Evolutionary conservation across 2,329 filamentous ascomycete species (phyloP).

Genomic region (Didymella lethalis): DNA sequence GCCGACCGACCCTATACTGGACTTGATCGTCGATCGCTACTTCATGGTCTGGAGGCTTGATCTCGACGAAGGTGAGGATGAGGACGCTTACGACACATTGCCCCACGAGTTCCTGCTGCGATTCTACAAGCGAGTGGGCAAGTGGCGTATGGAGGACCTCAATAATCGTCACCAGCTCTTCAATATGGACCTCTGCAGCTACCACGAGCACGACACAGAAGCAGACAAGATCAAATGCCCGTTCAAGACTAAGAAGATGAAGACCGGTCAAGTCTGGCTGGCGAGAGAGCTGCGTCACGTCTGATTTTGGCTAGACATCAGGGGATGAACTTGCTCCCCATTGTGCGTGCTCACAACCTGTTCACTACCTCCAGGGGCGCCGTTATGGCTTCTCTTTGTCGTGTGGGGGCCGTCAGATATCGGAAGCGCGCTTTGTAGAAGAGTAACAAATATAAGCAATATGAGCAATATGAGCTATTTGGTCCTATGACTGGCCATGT

Average conservation of each 20-base stretch:
- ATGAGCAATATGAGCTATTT: not conserved
- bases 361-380: not conserved
- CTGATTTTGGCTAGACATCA: too few species aligned
- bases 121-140: constrained; percentile 18
- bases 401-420: not conserved
- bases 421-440: not conserved
- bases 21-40: constrained; percentile 22
- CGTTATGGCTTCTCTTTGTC: not conserved
- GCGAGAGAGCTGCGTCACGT: constrained; percentile 1
- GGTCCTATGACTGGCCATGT: not conserved
- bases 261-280: constrained; percentile 9
- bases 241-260: constrained; percentile 15
- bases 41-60: constrained; percentile 20
- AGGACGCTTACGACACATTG: constrained; percentile 11
- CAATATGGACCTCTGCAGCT: constrained; percentile 21
- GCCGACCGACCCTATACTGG: constrained; percentile 16
- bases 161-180: constrained; percentile 14
- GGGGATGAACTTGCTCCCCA: not conserved
- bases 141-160: constrained; percentile 13
- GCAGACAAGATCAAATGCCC: constrained; percentile 9
- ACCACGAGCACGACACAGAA: constrained; percentile 14
- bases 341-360: not conserved
- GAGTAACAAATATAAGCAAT: not conserved
- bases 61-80: constrained; percentile 17
- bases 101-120: constrained; percentile 15